phyloP scores from a whole-genome alignment of 768 basidiomycete species.

The Tulasnella sp. region DNA sequence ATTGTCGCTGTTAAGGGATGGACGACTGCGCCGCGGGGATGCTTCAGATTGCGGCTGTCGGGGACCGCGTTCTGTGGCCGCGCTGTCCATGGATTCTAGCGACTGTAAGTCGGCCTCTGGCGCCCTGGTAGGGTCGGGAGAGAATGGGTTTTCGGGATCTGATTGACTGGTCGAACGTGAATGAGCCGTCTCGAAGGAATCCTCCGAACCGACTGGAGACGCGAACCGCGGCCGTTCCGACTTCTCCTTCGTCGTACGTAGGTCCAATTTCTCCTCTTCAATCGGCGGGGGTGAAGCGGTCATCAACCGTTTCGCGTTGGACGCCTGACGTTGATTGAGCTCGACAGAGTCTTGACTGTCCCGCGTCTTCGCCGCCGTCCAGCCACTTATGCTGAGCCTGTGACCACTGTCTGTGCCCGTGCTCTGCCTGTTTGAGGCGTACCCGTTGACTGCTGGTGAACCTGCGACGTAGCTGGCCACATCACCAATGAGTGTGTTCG shows the following conservation, averaged over 20 bases:
- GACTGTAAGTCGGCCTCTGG: background rate
- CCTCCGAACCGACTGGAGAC: background rate
- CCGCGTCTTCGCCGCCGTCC: slow-evolving; percentile 3
- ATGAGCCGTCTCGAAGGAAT: background rate
- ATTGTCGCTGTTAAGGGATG: background rate
- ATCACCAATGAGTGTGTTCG: slow-evolving; percentile 4
- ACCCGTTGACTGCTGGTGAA: background rate
- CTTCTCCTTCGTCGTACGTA: background rate
- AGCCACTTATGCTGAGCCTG: background rate
- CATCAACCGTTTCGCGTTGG: background rate
- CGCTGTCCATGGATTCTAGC: background rate
- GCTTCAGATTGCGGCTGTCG: too few relatives aligned
- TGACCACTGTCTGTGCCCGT: background rate
- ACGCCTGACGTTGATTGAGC: background rate
- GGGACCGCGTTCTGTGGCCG: too few relatives aligned
- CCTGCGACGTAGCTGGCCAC: slow-evolving; percentile 6
- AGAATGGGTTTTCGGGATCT: slow-evolving; percentile 3
- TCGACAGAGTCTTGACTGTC: slow-evolving; percentile 6
- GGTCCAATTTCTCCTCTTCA: background rate
- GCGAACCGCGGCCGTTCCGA: background rate
- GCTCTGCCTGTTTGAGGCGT: background rate
- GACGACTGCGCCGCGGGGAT: too few relatives aligned
- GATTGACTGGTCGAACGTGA: background rate
- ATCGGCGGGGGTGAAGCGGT: background rate
- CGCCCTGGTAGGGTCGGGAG: background rate